A percentile compares a stretch with the other conserved stretches of the same genome.
Conservation (phyloP, 2,329 filamentous ascomycete genomes). For the Neonectria punicea region DNA sequence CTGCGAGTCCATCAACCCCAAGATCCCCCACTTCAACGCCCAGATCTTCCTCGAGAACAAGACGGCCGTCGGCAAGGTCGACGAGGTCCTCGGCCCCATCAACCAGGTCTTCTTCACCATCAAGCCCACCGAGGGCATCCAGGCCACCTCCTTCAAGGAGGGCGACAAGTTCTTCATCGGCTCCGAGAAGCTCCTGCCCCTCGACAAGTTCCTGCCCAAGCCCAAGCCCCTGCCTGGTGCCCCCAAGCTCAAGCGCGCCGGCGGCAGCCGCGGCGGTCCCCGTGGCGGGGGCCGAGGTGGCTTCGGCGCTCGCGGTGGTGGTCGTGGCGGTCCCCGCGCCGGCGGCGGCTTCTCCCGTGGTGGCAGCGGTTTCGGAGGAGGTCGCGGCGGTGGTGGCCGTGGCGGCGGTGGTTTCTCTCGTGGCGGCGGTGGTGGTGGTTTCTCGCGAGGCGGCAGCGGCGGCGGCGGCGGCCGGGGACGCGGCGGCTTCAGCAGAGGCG, state of each 20-base stretch:
- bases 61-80: slow-evolving; percentile 94
- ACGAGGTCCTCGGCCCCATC: slow-evolving; percentile 96
- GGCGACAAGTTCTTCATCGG: slow-evolving; percentile 98
- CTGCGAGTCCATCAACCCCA: slow-evolving; percentile 93
- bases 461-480: slow-evolving; percentile 43
- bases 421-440: slow-evolving; percentile 25
- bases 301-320: slow-evolving; percentile 45
- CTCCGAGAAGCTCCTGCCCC: slow-evolving; percentile 90
- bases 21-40: slow-evolving; percentile 99
- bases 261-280: slow-evolving; percentile 56
- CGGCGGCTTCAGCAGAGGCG: slow-evolving; percentile 46
- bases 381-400: slow-evolving; percentile 34
- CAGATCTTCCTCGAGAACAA: slow-evolving; percentile 99
- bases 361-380: slow-evolving; percentile 46
- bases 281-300: slow-evolving; percentile 50
- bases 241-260: slow-evolving; percentile 70
- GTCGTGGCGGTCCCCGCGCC: slow-evolving; percentile 50
- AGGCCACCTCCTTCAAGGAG: slow-evolving; percentile 91
- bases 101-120: slow-evolving; percentile 99
- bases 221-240: slow-evolving; percentile 80
- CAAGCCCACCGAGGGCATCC: slow-evolving; percentile 96
- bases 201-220: slow-evolving; percentile 97
- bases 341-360: slow-evolving; percentile 49
- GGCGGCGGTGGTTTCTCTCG: slow-evolving; percentile 31
- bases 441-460: slow-evolving; percentile 18